These are phyloP conservation scores for Leavenworthia alabamica DNA, from an alignment of 345 rosid species.

Conservation along the genomic window DNA sequence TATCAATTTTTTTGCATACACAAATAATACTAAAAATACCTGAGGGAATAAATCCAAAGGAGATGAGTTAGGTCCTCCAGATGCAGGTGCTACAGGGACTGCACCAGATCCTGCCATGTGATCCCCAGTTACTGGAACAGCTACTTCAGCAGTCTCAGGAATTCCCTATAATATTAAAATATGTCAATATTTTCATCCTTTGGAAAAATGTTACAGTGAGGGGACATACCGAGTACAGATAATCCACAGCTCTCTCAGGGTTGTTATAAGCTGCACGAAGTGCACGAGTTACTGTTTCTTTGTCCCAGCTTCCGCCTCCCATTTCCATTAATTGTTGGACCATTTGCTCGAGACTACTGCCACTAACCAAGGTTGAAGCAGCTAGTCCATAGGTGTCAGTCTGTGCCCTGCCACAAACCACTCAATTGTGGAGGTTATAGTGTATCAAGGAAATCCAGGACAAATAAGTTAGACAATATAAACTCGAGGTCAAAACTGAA, in stretches of 20 bases:
- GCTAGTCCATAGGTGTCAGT: constrained; percentile 66
- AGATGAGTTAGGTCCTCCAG: constrained; percentile 86
- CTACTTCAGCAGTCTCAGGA: constrained; percentile 75
- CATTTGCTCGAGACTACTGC: constrained; percentile 62
- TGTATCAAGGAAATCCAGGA: background rate
- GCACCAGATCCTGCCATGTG: constrained; percentile 54
- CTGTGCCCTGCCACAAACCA: constrained; percentile 48
- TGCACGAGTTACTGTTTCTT: constrained; percentile 86
- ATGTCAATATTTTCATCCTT: constrained; percentile 17
- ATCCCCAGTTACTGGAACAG: constrained; percentile 50
- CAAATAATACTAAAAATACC: constrained; percentile 36
- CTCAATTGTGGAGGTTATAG: constrained; percentile 11
- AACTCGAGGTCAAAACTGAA: background rate
- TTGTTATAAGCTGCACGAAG: constrained; percentile 97
- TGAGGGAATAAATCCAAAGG: constrained; percentile 96
- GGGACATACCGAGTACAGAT: constrained; percentile 69
- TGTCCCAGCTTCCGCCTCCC: constrained; percentile 97
- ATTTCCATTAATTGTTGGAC: constrained; percentile 86
- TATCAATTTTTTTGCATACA: background rate
- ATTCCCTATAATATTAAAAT: constrained; percentile 56
- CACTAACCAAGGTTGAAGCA: constrained; percentile 84
- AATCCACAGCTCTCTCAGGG: constrained; percentile 99
- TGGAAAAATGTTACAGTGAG: background rate
- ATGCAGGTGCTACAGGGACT: constrained; percentile 41
- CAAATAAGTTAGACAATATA: background rate